Evolutionary conservation across 345 rosid species (phyloP).

Genomic region (Moricandia arvensis): DNA sequence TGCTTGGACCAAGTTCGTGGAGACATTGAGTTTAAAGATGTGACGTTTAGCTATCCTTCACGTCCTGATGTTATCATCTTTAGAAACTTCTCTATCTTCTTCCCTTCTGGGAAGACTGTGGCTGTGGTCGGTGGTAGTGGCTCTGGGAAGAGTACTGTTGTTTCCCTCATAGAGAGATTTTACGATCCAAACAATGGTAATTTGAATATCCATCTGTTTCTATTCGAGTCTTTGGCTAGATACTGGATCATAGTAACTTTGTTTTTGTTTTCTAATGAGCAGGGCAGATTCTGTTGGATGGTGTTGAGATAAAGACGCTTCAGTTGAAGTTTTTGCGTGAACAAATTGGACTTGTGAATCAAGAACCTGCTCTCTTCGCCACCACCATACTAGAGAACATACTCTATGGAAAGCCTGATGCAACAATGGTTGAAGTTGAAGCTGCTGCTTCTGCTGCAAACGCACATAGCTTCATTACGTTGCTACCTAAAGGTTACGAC

Average conservation of each 20-base stretch:
- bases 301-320: constrained; percentile 81
- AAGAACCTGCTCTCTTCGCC: constrained; percentile 97
- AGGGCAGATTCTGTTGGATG: constrained; percentile 92
- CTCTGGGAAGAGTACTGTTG: constrained; percentile 98
- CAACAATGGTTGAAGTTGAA: constrained; percentile 87
- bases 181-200: constrained; percentile 93
- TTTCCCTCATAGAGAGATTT: constrained; percentile 90
- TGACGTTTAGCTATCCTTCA: constrained; percentile 95
- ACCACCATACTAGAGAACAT: constrained; percentile 93
- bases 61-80: constrained; percentile 93
- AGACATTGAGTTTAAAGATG: constrained; percentile 86
- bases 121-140: constrained; percentile 99
- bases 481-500: constrained; percentile 92
- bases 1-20: constrained; percentile 80
- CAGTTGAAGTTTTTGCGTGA: constrained; percentile 85
- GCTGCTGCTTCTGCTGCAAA: constrained; percentile 92
- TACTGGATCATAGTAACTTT: constrained; percentile 17
- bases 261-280: constrained; percentile 30
- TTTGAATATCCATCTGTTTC: not conserved
- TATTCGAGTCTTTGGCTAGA: constrained; percentile 4
- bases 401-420: constrained; percentile 87
- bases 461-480: constrained; percentile 87
- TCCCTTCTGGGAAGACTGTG: constrained; percentile 92
- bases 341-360: constrained; percentile 96
- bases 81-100: constrained; percentile 81